Evolutionary conservation across 2,329 filamentous ascomycete genomes (phyloP).

Genomic region (Botryotinia globosa): DNA sequence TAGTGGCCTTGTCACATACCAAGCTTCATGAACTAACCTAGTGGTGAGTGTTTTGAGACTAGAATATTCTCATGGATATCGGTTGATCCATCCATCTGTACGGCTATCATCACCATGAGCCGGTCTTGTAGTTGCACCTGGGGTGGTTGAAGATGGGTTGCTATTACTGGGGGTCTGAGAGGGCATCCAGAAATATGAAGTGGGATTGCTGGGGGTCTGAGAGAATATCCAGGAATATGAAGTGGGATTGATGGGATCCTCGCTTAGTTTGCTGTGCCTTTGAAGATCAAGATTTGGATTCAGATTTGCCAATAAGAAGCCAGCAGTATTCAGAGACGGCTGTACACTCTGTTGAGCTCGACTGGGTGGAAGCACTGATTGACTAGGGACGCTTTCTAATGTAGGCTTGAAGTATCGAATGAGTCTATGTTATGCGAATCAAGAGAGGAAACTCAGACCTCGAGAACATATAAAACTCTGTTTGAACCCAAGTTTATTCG

Average conservation of each 20-base stretch:
- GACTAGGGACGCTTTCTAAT: neutral
- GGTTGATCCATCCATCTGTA: neutral
- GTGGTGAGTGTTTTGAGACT: neutral
- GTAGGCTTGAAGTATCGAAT: neutral
- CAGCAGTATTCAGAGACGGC: neutral
- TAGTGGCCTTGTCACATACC: neutral
- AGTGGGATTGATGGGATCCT: neutral
- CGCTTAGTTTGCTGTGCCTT: neutral
- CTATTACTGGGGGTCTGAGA: neutral
- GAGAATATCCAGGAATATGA: too few relatives aligned
- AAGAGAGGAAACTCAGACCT: neutral
- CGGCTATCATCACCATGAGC: neutral
- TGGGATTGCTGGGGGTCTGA: neutral
- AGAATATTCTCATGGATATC: neutral
- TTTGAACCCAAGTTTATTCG: rapidly evolving
- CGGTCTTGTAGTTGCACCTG: neutral
- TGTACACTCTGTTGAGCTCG: neutral
- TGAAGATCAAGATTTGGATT: neutral
- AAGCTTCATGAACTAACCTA: neutral
- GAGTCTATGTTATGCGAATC: neutral
- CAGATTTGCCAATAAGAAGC: neutral
- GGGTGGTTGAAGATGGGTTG: neutral
- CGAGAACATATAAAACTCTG: neutral
- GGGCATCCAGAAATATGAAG: too few relatives aligned
- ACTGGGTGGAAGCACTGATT: neutral